phyloP scores from a whole-genome alignment of 2,329 filamentous ascomycete species.

The Metarhizium sp. region DNA sequence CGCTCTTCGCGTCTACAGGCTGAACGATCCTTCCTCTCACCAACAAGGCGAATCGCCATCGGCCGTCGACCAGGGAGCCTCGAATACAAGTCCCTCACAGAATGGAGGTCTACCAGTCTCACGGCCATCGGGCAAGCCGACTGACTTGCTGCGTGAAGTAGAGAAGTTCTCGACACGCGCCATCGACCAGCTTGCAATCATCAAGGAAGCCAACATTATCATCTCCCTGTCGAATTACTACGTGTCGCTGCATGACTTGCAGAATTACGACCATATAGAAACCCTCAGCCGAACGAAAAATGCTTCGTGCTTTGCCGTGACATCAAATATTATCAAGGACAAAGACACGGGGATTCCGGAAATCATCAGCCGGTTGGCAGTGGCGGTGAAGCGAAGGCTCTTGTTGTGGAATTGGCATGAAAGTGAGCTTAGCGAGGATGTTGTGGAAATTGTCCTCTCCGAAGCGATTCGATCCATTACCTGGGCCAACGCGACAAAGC shows the following conservation, averaged over 20 bases:
- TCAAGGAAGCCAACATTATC: constrained; percentile 89
- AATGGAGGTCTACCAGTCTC: constrained; percentile 20
- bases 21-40: constrained; percentile 55
- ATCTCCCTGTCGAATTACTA: constrained; percentile 86
- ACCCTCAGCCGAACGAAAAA: constrained; percentile 75
- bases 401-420: constrained; percentile 94
- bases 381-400: constrained; percentile 85
- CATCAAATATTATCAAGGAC: constrained; percentile 92
- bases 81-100: constrained; percentile 17
- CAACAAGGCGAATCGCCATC: constrained; percentile 22
- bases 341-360: constrained; percentile 77
- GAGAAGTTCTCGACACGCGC: constrained; percentile 88
- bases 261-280: constrained; percentile 75
- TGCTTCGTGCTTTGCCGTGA: constrained; percentile 83
- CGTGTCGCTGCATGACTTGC: constrained; percentile 81
- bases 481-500: constrained; percentile 79
- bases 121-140: constrained; percentile 40
- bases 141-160: constrained; percentile 81
- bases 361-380: constrained; percentile 83
- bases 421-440: constrained; percentile 71
- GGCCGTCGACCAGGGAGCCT: constrained; percentile 15
- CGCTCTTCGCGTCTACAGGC: constrained; percentile 77
- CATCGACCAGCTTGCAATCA: constrained; percentile 87
- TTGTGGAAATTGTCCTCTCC: constrained; percentile 66
- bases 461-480: constrained; percentile 82